Conservation (phyloP, 495 filamentous ascomycete genomes). For the Arthonia radiata region DNA sequence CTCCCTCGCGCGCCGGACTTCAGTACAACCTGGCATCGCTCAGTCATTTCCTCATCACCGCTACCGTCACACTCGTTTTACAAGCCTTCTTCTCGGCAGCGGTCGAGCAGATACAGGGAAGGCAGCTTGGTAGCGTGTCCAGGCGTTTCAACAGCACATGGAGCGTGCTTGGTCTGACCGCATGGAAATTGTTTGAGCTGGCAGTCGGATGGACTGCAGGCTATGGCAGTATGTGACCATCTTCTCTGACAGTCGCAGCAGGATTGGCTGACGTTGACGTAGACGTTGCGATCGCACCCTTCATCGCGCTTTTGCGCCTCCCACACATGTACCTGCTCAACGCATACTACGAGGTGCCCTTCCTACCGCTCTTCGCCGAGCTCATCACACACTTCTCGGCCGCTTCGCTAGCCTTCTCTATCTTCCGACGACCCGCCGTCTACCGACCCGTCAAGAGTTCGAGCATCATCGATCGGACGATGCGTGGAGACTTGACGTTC, state of each 20-base stretch:
- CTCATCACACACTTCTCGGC: constrained; percentile 40
- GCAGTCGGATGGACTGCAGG: constrained; percentile 42
- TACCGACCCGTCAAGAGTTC: constrained; percentile 24
- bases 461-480: constrained; percentile 35
- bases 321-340: constrained; percentile 45
- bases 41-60: too few relatives aligned
- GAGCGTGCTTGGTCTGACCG: constrained; percentile 30
- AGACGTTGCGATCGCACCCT: constrained; percentile 43
- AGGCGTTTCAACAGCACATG: too few relatives aligned
- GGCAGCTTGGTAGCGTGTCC: too few relatives aligned
- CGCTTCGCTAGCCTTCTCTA: constrained; percentile 40
- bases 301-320: constrained; percentile 43
- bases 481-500: constrained; percentile 40
- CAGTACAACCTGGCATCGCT: too few relatives aligned
- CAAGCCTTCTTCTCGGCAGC: too few relatives aligned
- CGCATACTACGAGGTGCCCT: constrained; percentile 45
- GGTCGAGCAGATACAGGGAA: too few relatives aligned
- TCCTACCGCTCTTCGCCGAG: constrained; percentile 26
- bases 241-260: background rate
- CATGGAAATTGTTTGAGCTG: constrained; percentile 44
- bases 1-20: too few relatives aligned
- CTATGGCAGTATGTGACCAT: constrained; percentile 32
- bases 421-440: constrained; percentile 36
- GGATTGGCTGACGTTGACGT: background rate
- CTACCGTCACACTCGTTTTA: too few relatives aligned